A percentile compares a stretch with the other conserved stretches of the same genome.
Evolutionary conservation across 2,329 filamentous ascomycete genomes (phyloP).

Genomic region (Alternaria sp.): DNA sequence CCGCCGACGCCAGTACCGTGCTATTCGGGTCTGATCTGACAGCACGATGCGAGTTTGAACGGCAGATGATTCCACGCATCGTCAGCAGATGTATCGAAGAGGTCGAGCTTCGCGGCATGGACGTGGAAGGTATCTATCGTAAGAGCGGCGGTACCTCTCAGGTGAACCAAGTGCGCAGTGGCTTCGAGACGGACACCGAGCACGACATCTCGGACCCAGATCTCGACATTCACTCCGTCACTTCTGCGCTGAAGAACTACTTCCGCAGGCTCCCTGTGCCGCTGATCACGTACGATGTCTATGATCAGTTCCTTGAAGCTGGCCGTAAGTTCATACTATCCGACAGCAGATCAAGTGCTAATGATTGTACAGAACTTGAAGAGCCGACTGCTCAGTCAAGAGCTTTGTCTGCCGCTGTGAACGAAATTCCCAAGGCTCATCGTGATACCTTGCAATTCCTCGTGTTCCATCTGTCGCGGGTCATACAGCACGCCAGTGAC

Average conservation of each 20-base stretch:
- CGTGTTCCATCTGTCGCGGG: constrained; percentile 88
- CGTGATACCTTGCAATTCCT: constrained; percentile 90
- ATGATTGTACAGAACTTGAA: constrained; percentile 60
- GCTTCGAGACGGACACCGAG: constrained; percentile 85
- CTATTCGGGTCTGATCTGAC: constrained; percentile 91
- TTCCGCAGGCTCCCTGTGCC: constrained; percentile 92
- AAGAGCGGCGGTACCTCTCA: constrained; percentile 94
- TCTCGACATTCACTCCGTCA: constrained; percentile 94
- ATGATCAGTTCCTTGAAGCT: constrained; percentile 85
- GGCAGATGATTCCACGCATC: constrained; percentile 85
- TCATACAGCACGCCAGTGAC: constrained; percentile 80
- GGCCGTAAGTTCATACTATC: constrained; percentile 61
- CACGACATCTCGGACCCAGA: constrained; percentile 93
- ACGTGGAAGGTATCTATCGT: constrained; percentile 95
- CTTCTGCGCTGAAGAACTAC: constrained; percentile 95
- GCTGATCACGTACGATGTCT: constrained; percentile 89
- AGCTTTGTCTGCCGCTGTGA: constrained; percentile 75
- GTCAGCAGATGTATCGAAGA: constrained; percentile 95
- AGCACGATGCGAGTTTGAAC: constrained; percentile 86
- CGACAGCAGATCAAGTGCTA: background rate
- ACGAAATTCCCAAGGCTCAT: constrained; percentile 81
- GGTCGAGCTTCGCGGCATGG: constrained; percentile 95
- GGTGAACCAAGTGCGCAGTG: constrained; percentile 86
- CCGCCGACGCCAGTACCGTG: constrained; percentile 47
- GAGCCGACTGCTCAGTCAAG: constrained; percentile 57